Conservation (phyloP, 805 yeast species). For the Lipomyces lipofer region DNA sequence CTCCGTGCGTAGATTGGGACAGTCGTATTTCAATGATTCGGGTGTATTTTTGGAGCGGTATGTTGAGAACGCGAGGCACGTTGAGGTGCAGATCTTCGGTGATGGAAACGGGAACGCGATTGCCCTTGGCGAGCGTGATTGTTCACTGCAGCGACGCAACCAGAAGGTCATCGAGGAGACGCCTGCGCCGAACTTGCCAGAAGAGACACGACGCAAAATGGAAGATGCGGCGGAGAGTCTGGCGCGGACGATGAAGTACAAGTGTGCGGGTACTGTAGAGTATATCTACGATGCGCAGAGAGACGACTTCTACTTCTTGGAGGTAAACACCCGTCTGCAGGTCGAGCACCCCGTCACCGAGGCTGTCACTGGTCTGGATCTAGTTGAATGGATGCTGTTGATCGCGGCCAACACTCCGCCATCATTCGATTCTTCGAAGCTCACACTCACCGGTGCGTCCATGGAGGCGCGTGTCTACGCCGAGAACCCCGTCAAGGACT, state of each 20-base stretch:
- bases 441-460: constrained; percentile 76
- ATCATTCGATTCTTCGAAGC: constrained; percentile 57
- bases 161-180: constrained; percentile 97
- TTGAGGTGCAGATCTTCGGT: constrained; percentile 94
- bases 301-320: constrained; percentile 90
- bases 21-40: constrained; percentile 88
- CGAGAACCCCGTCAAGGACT: constrained; percentile 93
- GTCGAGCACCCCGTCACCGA: constrained; percentile 98
- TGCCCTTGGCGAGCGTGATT: constrained; percentile 95
- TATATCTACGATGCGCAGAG: constrained; percentile 83
- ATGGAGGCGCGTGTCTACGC: constrained; percentile 98
- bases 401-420: constrained; percentile 92
- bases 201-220: constrained; percentile 68
- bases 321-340: constrained; percentile 94
- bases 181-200: constrained; percentile 94
- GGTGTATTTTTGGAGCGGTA: constrained; percentile 95
- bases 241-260: constrained; percentile 80
- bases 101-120: constrained; percentile 92
- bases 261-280: constrained; percentile 97
- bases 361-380: constrained; percentile 88
- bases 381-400: constrained; percentile 94
- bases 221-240: constrained; percentile 82
- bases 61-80: constrained; percentile 93
- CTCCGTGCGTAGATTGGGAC: constrained; percentile 92
- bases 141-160: constrained; percentile 95